Evolutionary conservation across 257 asterid species (phyloP).

Genomic region (Echium plantagineum): DNA sequence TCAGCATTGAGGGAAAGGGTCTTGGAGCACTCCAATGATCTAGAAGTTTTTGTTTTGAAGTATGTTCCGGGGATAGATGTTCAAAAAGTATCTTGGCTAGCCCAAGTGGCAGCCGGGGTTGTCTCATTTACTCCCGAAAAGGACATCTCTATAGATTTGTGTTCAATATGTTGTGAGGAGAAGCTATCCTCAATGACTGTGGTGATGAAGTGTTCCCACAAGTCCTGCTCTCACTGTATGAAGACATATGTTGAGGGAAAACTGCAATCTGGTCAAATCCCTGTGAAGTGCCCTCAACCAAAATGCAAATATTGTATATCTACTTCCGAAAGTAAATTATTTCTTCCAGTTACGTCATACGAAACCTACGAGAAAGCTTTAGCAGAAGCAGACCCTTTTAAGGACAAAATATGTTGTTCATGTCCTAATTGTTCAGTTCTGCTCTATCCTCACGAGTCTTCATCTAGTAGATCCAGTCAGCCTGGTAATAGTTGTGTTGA

Average conservation of each 20-base stretch:
- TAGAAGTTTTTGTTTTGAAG: constrained; percentile 57
- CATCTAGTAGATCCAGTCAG: constrained; percentile 36
- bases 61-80: constrained; percentile 26
- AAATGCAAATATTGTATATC: constrained; percentile 69
- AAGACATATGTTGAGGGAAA: constrained; percentile 73
- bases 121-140: constrained; percentile 37
- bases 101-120: constrained; percentile 80
- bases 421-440: constrained; percentile 60
- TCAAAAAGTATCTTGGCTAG: constrained; percentile 44
- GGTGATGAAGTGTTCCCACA: constrained; percentile 72
- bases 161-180: constrained; percentile 83
- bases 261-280: constrained; percentile 41
- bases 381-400: constrained; percentile 29
- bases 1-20: constrained; percentile 59
- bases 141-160: constrained; percentile 32
- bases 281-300: constrained; percentile 66
- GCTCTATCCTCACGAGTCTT: constrained; percentile 59
- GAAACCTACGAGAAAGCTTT: constrained; percentile 55
- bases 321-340: constrained; percentile 41
- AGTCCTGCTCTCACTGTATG: constrained; percentile 83
- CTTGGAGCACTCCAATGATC: constrained; percentile 39
- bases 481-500: constrained; percentile 49
- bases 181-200: constrained; percentile 61
- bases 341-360: constrained; percentile 66
- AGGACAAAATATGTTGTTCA: constrained; percentile 29